Evolutionary conservation across 176 grass and related monocot genomes (phyloP).

Genomic region (Otatea glauca): DNA sequence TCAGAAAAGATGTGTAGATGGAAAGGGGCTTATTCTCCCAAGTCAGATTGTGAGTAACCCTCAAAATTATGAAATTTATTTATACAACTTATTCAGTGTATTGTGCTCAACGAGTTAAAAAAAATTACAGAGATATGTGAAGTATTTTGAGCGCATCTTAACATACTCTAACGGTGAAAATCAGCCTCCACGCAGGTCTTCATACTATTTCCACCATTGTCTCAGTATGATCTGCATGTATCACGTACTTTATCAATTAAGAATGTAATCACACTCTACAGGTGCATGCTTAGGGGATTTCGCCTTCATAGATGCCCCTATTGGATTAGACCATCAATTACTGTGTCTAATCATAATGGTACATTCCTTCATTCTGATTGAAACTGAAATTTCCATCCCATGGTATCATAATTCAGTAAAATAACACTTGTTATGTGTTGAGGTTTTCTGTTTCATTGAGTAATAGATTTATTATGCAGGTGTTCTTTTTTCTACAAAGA

Average conservation of each 20-base stretch:
- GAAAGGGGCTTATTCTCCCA: conserved; percentile 95
- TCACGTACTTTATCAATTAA: conserved; percentile 30
- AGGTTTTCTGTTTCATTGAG: conserved; percentile 26
- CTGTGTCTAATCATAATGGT: conserved; percentile 92
- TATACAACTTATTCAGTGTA: background rate
- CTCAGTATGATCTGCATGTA: conserved; percentile 32
- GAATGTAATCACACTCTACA: conserved; percentile 53
- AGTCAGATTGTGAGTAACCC: conserved; percentile 98
- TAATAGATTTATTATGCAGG: conserved; percentile 59
- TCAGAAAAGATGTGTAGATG: conserved; percentile 98
- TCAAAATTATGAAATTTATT: conserved; percentile 18
- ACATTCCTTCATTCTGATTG: conserved; percentile 31
- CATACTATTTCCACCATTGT: conserved; percentile 32
- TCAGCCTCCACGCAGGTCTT: conserved; percentile 81
- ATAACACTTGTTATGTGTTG: conserved; percentile 18
- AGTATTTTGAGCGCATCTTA: conserved; percentile 93
- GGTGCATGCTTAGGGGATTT: conserved; percentile 98
- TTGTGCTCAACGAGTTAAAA: conserved; percentile 48
- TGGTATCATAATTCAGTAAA: conserved; percentile 15
- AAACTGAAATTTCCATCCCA: conserved; percentile 28
- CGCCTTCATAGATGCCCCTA: conserved; percentile 98
- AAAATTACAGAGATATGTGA: conserved; percentile 90
- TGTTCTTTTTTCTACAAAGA: conserved; percentile 88
- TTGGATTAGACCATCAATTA: conserved; percentile 96
- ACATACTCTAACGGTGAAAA: conserved; percentile 95